Percentiles rank a stretch among this genome's conserved stretches.
Conservation (phyloP, 2,329 filamentous ascomycete species). For the Ambrosiella cleistominuta region DNA sequence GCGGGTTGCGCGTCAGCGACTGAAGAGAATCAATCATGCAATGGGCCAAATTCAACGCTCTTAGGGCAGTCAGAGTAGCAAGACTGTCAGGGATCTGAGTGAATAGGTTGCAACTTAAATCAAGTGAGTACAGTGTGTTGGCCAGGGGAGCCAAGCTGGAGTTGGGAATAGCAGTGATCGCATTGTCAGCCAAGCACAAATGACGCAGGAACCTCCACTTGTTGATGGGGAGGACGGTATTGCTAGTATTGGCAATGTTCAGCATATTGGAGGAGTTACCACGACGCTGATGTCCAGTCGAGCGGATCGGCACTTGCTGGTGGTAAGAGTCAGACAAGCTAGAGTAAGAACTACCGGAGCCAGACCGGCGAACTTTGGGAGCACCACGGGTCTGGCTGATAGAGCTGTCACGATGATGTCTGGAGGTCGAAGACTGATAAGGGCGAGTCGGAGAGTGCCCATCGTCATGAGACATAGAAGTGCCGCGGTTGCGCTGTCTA, state of each 20-base stretch:
- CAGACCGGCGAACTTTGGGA: conserved; percentile 67
- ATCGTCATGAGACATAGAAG: conserved; percentile 31
- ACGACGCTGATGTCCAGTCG: conserved; percentile 33
- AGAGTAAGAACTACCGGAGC: conserved; percentile 85
- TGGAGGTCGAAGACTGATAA: conserved; percentile 1
- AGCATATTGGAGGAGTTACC: conserved; percentile 67
- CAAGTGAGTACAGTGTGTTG: conserved; percentile 77
- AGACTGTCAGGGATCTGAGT: conserved; percentile 87
- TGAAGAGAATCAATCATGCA: conserved; percentile 96
- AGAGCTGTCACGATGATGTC: conserved; percentile 34
- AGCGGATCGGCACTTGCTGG: conserved; percentile 15
- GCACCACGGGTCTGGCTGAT: conserved; percentile 54
- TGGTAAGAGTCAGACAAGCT: conserved; percentile 42
- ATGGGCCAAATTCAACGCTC: conserved; percentile 81
- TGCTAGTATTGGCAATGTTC: conserved; percentile 30
- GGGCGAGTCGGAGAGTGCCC: conserved; percentile 18
- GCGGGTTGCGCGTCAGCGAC: conserved; percentile 65
- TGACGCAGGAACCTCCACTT: conserved; percentile 95
- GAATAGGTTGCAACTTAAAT: conserved; percentile 84
- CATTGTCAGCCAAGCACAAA: conserved; percentile 81
- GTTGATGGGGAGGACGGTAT: conserved; percentile 48
- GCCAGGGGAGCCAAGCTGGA: conserved; percentile 65
- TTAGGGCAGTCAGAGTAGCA: conserved; percentile 67
- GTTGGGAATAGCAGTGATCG: conserved; percentile 60
- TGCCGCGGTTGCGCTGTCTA: conserved; percentile 21